Evolutionary conservation across 352 stramenopile genomes (phyloP), one percentile per base, ranked within the genome.

Genomic region (Pythium dissotocum): DNA sequence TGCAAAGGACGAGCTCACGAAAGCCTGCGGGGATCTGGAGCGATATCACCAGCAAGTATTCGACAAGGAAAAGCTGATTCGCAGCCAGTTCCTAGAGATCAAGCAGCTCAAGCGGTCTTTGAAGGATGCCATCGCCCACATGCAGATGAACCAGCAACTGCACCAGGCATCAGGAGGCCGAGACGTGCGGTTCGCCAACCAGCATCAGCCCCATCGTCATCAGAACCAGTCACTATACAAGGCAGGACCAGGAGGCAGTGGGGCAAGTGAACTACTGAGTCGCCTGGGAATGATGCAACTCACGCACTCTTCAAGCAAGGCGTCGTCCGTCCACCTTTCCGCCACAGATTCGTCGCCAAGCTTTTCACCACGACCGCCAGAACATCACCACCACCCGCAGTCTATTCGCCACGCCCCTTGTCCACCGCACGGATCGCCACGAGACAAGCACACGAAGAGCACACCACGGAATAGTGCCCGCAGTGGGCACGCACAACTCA

Each of bases 61-160:
- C 18, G 70, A 78, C 2, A 89, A 90, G 38, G 84, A 94, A 57
- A 87, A 87, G 40, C 64, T 74, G 26, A 76, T 88, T 30, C 77
- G 86, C 36, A 77, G 67, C 5, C 82, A 92, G 33, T 85, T 89
- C 40, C 56, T 93, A 24, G 73, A 87, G 59, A 83, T 94, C 58
- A 94, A 94, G 68, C 79, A 83, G 40, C 80, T 94, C 55, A 93
- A 93, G 72, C 80, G 82, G 9, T 65, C 80, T 9, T 64, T 92
- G 0, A 79, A 85, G 18, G 83, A 93, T 10, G 65, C 89, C 16
- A 63, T 77, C 12, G 62, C 70, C 1, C 77, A 75, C 0, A 72
- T 87, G 6, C 80, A 90, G n/a, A 77, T 71, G 13, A 91, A 86
- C 58, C 74, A 87, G n/a, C 73, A 80, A 21, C 70, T 90, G 51